Evolutionary conservation across 768 basidiomycete species (phyloP), one percentile per base, ranked within the genome.

Genomic region (Neoboletus brunneissimus): DNA sequence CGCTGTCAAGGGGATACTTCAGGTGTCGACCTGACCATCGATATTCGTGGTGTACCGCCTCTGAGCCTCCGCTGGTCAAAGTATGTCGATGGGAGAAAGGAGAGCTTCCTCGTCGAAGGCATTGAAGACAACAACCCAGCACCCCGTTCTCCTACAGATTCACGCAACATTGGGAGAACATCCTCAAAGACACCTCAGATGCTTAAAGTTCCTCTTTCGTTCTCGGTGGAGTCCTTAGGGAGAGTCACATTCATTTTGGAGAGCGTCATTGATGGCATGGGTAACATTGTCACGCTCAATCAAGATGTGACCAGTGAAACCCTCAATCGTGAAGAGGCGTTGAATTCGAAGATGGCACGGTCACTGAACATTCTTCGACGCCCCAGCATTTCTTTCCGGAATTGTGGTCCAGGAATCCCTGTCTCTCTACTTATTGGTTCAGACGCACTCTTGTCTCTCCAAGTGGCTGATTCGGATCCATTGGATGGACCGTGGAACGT

Each of bases 101-200:
- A 94, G 65, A 77, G 81, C 44, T 89, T 89, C 59, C 73, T 88
- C 40, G 90, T 94, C 2, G 92, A 94, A 64, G 92, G 93, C 10
- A 91, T 95, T 48, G 88, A 91, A 68, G 81, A 80, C 38, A 77
- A 79, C 23, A 76, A 77, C 44, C 70, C 76, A 25, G 70, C 68
- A 34, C 61, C 73, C 35, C 73, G 64, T 23, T 58, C 67, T 18
- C 57, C 67, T 6, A 56, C 63, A 20, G 64, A 70, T 50, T 45
- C 63, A 12, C 68, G 59, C 16, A 63, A 64, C n/a, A 61, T 65
- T 29, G 62, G 58, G 9, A 60, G 62, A 40, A 56, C 61, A 1
- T 54, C 65, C 43, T 42, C 65, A 53, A 66, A 65, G 43, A 66
- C 70, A 5, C 80, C 87, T 7, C 84, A 87, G 59, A 75, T 81